Evolutionary conservation across 148 eudicot species (phyloP).

Genomic region (Persicaria maculosa): DNA sequence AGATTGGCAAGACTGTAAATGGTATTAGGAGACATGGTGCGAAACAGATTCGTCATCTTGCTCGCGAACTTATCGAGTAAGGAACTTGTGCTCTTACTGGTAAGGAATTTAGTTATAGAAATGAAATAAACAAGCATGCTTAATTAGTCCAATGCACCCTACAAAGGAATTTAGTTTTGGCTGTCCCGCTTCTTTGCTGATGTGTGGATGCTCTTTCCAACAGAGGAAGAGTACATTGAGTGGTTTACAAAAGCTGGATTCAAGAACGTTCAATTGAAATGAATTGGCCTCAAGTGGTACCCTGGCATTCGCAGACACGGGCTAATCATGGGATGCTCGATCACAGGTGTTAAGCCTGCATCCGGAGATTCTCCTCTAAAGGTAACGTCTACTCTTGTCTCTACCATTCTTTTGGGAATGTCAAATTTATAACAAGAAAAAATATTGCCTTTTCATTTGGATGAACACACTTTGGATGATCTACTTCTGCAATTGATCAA

Average conservation of each 20-base stretch:
- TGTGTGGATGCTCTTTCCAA: slow-evolving; percentile 97
- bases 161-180: too few relatives aligned
- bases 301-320: slow-evolving; percentile 97
- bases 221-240: slow-evolving; percentile 88
- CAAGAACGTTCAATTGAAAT: slow-evolving; percentile 72
- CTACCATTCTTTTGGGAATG: not conserved
- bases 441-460: not conserved
- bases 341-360: slow-evolving; percentile 77
- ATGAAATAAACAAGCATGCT: too few relatives aligned
- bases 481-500: not conserved
- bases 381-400: slow-evolving; percentile 29
- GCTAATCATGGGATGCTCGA: slow-evolving; percentile 97
- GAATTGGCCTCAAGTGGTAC: slow-evolving; percentile 94
- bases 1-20: too few relatives aligned
- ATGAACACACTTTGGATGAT: not conserved
- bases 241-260: slow-evolving; percentile 94
- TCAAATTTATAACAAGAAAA: not conserved
- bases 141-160: slow-evolving; percentile 90
- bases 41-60: too few relatives aligned
- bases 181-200: slow-evolving; percentile 93
- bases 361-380: slow-evolving; percentile 93
- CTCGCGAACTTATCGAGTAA: too few relatives aligned
- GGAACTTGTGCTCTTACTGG: too few relatives aligned
- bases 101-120: too few relatives aligned
- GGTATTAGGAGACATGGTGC: too few relatives aligned